Evolutionary conservation across 805 yeast species (phyloP), one percentile per base, ranked within the genome.

Genomic region (Dipodascopsis uninucleata): DNA sequence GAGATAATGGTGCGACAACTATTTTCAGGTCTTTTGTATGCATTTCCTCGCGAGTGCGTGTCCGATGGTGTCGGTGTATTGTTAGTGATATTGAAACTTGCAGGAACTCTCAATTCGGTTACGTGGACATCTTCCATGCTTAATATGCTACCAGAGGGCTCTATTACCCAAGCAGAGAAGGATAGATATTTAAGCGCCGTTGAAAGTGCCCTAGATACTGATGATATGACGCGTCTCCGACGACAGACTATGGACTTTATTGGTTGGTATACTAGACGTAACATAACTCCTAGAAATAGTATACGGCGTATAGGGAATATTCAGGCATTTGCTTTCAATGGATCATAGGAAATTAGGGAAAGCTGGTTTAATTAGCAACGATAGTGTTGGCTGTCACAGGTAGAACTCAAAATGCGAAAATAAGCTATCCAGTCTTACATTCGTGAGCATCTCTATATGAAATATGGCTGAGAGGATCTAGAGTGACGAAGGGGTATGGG

Each of bases 201-300:
- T 4, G 72, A 71, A n/a, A 69, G 67, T 10, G 83, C 93, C 0
- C 67, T 85, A 10, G 40, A 34, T 31, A 25, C 81, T 20, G 81
- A 77, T 57, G 89, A 87, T 63, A 79, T 72, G 62, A 76, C 90
- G 61, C 76, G 85, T 53, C 78, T 86, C 21, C 76, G 95, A 57
- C 70, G 78, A 2, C 74, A 84, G 35, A 68, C 89, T 42, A 77
- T 79, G 58, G 90, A 83, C 60, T 90, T 89, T 61, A 78, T 85
- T 31, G 78, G 74, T 43, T 85, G 96, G 93, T 88, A 86, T 65
- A 68, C 81, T 25, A 71, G 95, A 56, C 82, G 86, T 61, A 83
- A 85, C 57, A 75, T 85, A 14, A 51, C 54, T 4, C 49, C 55
- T 7, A 43, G 55, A 16, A 51, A 39, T 26, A 45, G 17, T 17